Evolutionary conservation across 2,329 filamentous ascomycete genomes (phyloP).

Genomic region (Ascochyta pisi): DNA sequence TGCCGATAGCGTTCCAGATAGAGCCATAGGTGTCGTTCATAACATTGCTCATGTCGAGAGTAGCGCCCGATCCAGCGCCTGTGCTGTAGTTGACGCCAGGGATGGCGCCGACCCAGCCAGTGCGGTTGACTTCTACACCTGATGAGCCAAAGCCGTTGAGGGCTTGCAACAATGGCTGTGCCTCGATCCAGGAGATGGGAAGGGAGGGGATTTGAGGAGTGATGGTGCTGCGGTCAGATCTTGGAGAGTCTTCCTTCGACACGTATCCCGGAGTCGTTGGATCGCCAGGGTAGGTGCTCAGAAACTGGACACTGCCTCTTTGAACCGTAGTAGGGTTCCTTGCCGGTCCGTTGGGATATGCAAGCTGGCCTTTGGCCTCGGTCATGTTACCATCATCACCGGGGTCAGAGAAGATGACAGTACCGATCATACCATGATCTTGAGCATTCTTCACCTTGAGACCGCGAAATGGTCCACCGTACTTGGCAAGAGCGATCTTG

Average conservation of each 20-base stretch:
- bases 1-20: conserved; percentile 76
- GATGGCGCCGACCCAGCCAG: conserved; percentile 47
- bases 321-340: conserved; percentile 56
- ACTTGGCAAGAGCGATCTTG: conserved; percentile 57
- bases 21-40: conserved; percentile 84
- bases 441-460: conserved; percentile 59
- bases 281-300: conserved; percentile 61
- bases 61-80: conserved; percentile 61
- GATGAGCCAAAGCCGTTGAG: conserved; percentile 82
- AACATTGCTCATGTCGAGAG: conserved; percentile 63
- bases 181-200: conserved; percentile 84
- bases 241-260: conserved; percentile 78
- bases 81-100: conserved; percentile 46
- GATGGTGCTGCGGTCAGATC: conserved; percentile 68
- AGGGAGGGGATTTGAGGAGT: conserved; percentile 83
- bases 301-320: conserved; percentile 62
- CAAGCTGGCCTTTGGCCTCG: conserved; percentile 53
- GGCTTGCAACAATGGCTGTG: conserved; percentile 78
- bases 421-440: conserved; percentile 53
- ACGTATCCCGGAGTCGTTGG: conserved; percentile 68
- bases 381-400: conserved; percentile 57
- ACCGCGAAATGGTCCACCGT: conserved; percentile 55
- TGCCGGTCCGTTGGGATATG: conserved; percentile 54
- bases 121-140: conserved; percentile 49
- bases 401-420: conserved; percentile 56